A percentile compares a stretch with the other conserved stretches of the same genome.
phyloP scores from a whole-genome alignment of 1,284 basidiomycete species.

The Takashimella koratensis region DNA sequence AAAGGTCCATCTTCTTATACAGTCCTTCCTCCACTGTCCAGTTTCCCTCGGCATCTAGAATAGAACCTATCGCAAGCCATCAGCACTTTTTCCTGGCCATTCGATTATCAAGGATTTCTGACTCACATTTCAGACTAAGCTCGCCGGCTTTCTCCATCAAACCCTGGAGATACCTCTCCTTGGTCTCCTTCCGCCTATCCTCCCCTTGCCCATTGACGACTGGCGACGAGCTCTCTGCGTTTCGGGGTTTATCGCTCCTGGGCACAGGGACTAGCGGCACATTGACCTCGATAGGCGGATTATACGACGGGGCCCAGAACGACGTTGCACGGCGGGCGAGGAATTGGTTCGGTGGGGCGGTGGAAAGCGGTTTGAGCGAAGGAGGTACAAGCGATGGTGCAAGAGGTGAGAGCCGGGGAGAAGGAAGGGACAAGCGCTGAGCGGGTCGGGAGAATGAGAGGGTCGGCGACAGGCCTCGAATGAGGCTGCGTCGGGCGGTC shows the following conservation, averaged over 20 bases:
- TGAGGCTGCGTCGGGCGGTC: not conserved
- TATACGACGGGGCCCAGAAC: conserved; percentile 24
- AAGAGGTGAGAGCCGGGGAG: not conserved
- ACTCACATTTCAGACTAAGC: conserved; percentile 44
- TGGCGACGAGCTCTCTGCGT: conserved; percentile 11
- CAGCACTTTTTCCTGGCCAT: not conserved
- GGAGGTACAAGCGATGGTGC: not conserved
- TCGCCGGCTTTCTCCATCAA: conserved; percentile 49
- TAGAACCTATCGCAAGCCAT: conserved; percentile 60
- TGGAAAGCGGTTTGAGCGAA: not conserved
- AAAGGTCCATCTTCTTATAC: conserved; percentile 85
- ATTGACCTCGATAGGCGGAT: not conserved
- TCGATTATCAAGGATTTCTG: too few species aligned
- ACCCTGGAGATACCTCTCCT: conserved; percentile 42
- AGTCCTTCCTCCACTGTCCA: conserved; percentile 86
- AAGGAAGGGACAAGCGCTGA: too few species aligned
- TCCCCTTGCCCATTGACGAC: not conserved
- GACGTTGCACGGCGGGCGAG: conserved; percentile 7
- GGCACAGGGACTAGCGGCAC: conserved; percentile 7
- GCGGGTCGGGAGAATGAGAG: not conserved
- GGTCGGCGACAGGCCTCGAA: not conserved
- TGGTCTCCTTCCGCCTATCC: conserved; percentile 13
- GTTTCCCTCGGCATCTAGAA: conserved; percentile 79
- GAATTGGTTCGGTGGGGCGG: not conserved
- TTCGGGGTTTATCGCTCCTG: conserved; percentile 1